Conservation (phyloP, 176 grass and related monocot genomes). For the Dactylis glomerata region DNA sequence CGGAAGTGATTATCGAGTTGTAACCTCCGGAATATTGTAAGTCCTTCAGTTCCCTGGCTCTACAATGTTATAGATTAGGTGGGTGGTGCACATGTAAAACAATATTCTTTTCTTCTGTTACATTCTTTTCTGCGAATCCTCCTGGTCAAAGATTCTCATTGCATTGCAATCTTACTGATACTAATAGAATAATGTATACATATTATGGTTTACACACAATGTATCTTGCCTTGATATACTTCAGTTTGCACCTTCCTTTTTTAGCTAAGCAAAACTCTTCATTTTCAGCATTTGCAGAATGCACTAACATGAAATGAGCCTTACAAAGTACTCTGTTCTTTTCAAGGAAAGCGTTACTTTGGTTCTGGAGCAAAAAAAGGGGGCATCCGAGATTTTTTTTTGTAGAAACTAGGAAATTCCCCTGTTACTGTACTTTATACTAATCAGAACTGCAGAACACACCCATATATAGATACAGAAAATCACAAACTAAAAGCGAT, state of each 20-base stretch:
- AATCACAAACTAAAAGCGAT: too few species aligned
- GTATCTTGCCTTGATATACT: constrained; percentile 12
- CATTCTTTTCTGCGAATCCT: not conserved
- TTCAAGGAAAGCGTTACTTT: not conserved
- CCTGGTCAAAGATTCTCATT: not conserved
- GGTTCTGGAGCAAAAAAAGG: not conserved
- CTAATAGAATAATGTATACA: constrained; percentile 14
- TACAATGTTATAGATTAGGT: constrained; percentile 30
- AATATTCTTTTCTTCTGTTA: not conserved
- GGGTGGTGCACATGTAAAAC: constrained; percentile 43
- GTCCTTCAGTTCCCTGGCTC: not conserved
- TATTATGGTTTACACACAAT: not conserved
- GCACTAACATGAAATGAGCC: not conserved
- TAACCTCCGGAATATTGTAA: constrained; percentile 31
- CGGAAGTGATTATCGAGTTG: constrained; percentile 28
- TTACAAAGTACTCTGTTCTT: not conserved
- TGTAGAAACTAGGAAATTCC: not conserved
- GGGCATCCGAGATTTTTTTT: not conserved
- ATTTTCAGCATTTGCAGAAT: not conserved
- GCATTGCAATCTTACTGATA: not conserved
- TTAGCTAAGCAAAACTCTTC: not conserved
- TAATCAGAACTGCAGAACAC: too few species aligned
- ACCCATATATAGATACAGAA: too few species aligned
- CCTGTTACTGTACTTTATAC: not conserved
- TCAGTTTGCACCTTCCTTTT: not conserved